These are phyloP conservation scores for Cyberlindnera maritima DNA, from an alignment of 805 yeast species.

Conservation along the genomic window DNA sequence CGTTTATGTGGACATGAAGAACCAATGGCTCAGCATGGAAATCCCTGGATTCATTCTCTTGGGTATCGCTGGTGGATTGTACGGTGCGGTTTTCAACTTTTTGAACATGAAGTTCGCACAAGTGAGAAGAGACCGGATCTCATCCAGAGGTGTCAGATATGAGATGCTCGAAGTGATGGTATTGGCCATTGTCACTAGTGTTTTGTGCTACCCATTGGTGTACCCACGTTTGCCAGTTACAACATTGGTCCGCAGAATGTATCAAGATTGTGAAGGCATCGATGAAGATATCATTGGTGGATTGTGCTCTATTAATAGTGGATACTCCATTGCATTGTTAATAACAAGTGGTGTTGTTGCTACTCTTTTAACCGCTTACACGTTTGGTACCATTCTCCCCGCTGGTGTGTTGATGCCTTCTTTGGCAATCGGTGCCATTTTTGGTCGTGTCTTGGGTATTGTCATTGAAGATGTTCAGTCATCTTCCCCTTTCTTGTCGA, in stretches of 20 bases:
- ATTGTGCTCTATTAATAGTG: conserved; percentile 21
- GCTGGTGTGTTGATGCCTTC: conserved; percentile 69
- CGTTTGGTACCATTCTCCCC: conserved; percentile 67
- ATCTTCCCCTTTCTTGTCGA: conserved; percentile 33
- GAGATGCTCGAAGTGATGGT: conserved; percentile 47
- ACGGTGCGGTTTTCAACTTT: conserved; percentile 53
- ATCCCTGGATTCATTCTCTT: conserved; percentile 66
- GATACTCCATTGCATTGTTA: conserved; percentile 12
- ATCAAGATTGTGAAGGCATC: conserved; percentile 55
- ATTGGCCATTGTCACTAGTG: conserved; percentile 49
- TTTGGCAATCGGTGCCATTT: conserved; percentile 56
- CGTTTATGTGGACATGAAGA: conserved; percentile 63
- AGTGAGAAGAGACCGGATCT: conserved; percentile 27
- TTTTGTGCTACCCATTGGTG: conserved; percentile 53
- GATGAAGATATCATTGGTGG: conserved; percentile 29
- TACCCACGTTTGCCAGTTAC: conserved; percentile 54
- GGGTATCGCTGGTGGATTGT: conserved; percentile 68
- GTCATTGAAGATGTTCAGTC: conserved; percentile 47
- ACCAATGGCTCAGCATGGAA: conserved; percentile 74
- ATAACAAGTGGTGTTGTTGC: conserved; percentile 41
- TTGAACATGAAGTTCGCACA: conserved; percentile 45
- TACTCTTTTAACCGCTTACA: conserved; percentile 57
- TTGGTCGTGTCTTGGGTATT: conserved; percentile 56
- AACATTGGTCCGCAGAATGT: conserved; percentile 56
- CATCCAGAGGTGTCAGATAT: conserved; percentile 25